Conservation (phyloP, 345 rosid species). For the Hibiscus mutabilis region DNA sequence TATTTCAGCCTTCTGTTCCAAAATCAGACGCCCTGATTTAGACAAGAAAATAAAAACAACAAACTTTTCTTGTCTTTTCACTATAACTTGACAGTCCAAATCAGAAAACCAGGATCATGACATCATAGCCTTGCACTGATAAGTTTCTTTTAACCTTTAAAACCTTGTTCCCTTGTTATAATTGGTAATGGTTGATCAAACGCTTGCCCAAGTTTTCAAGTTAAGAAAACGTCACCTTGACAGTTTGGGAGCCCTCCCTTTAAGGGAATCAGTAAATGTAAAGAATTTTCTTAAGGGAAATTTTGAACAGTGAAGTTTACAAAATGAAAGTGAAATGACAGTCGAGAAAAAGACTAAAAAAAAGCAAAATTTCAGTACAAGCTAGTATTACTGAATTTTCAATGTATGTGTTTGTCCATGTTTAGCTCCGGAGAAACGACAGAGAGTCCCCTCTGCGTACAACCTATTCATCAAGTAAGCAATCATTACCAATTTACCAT, state of each 20-base stretch:
- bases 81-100: background rate
- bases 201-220: background rate
- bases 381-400: background rate
- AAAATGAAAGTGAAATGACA: background rate
- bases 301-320: background rate
- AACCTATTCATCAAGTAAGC: conserved; percentile 59
- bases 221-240: background rate
- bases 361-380: too few species aligned
- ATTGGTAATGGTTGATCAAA: background rate
- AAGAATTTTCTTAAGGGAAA: too few species aligned
- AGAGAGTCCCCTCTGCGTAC: conserved; percentile 60
- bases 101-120: background rate
- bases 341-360: too few species aligned
- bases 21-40: conserved; percentile 13
- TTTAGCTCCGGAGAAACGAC: conserved; percentile 58
- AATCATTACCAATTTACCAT: background rate
- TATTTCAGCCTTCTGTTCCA: conserved; percentile 6
- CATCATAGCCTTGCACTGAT: background rate
- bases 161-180: background rate
- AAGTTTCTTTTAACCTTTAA: too few species aligned
- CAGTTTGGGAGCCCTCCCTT: background rate
- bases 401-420: conserved; percentile 10
- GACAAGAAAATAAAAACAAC: background rate
- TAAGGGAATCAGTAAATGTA: background rate
- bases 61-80: background rate